These are phyloP conservation scores for Phylloporus sp. DNA, from an alignment of 1,284 basidiomycete genomes.

Conservation along the genomic window DNA sequence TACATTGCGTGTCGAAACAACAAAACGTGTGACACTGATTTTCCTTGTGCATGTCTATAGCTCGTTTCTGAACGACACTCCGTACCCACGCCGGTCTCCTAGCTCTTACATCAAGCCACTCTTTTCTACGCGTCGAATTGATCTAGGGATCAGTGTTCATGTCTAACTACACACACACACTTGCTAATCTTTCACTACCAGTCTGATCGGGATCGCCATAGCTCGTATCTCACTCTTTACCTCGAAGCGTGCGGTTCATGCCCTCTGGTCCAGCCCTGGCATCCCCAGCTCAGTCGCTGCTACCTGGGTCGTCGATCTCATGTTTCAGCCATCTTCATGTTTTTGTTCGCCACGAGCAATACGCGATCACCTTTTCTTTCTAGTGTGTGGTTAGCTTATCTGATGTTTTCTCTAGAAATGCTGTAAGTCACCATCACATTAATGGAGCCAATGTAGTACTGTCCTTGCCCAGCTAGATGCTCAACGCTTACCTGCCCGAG, in stretches of 20 bases:
- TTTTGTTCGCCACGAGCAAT: constrained; percentile 66
- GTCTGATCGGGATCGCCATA: constrained; percentile 67
- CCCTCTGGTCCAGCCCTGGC: constrained; percentile 47
- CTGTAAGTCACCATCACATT: too few relatives aligned
- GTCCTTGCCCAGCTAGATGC: too few relatives aligned
- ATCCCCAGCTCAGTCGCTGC: constrained; percentile 68
- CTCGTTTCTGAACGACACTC: not conserved
- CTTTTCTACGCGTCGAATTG: constrained; percentile 58
- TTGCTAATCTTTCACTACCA: constrained; percentile 22
- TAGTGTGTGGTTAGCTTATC: constrained; percentile 34
- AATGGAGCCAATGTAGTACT: too few relatives aligned
- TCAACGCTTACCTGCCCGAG: constrained; percentile 69
- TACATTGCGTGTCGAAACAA: constrained; percentile 63
- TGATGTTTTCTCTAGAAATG: not conserved
- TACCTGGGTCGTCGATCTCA: constrained; percentile 61
- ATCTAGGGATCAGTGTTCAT: constrained; percentile 55
- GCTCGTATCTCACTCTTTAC: constrained; percentile 60
- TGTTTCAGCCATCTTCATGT: constrained; percentile 65
- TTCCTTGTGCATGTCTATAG: constrained; percentile 43
- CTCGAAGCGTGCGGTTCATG: constrained; percentile 51
- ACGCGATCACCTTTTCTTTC: constrained; percentile 14
- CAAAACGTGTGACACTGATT: constrained; percentile 47
- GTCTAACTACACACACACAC: too few relatives aligned
- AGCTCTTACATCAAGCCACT: constrained; percentile 59
- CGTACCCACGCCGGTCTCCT: not conserved